Evolutionary conservation across 2,329 filamentous ascomycete species (phyloP).

Genomic region (Aspergillus sp.): DNA sequence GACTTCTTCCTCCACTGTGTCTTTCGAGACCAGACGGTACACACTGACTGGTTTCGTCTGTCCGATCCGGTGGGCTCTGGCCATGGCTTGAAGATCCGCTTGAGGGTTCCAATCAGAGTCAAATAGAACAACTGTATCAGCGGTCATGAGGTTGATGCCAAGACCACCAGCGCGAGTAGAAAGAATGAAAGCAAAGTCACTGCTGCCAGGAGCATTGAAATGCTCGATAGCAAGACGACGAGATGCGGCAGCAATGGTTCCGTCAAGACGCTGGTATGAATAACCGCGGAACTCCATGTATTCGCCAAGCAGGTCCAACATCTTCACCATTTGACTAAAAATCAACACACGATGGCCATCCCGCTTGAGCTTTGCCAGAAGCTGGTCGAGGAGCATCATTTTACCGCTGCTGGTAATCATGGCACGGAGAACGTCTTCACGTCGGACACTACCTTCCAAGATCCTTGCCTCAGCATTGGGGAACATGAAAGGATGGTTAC

Average conservation of each 20-base stretch:
- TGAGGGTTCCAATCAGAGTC: slow-evolving; percentile 98
- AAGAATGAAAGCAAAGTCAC: slow-evolving; percentile 93
- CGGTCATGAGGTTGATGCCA: slow-evolving; percentile 99
- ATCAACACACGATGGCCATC: slow-evolving; percentile 95
- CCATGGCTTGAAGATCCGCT: slow-evolving; percentile 97
- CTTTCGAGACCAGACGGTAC: slow-evolving; percentile 93
- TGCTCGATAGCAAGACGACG: slow-evolving; percentile 95
- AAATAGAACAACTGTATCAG: slow-evolving; percentile 95
- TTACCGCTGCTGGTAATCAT: slow-evolving; percentile 97
- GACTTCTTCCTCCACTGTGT: slow-evolving; percentile 97
- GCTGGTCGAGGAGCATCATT: slow-evolving; percentile 97
- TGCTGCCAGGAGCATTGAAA: slow-evolving; percentile 94
- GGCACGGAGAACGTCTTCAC: slow-evolving; percentile 87
- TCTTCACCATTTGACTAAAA: slow-evolving; percentile 99
- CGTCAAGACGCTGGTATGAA: slow-evolving; percentile 90
- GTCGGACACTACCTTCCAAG: slow-evolving; percentile 72
- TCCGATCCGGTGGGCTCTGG: slow-evolving; percentile 93
- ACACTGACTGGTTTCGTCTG: slow-evolving; percentile 96
- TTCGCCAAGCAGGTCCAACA: slow-evolving; percentile 93
- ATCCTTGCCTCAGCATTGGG: slow-evolving; percentile 89
- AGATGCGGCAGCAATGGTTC: slow-evolving; percentile 84
- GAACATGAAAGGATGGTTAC: slow-evolving; percentile 98
- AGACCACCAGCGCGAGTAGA: slow-evolving; percentile 94
- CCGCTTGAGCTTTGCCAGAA: slow-evolving; percentile 88
- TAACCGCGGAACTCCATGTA: slow-evolving; percentile 93